Percentiles rank a stretch among this genome's conserved stretches.
Conservation (phyloP, 2,329 filamentous ascomycete genomes). For the Ascochyta viciae-villosae region DNA sequence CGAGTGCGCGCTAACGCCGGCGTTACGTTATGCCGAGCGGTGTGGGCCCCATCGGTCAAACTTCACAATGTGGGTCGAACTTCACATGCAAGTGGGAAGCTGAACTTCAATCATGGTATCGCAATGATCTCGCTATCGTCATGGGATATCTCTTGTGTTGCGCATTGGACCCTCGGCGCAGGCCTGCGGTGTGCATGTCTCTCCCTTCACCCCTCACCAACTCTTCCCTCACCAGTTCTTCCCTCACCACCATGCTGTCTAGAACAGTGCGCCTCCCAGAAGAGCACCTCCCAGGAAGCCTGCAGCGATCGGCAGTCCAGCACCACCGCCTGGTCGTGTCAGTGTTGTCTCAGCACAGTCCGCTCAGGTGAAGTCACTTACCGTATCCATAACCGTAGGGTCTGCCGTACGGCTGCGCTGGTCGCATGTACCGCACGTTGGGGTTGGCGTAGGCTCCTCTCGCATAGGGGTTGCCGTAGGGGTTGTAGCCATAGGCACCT, state of each 20-base stretch:
- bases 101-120: background rate
- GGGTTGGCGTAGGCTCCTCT: constrained; percentile 56
- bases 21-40: background rate
- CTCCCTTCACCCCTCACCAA: background rate
- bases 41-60: background rate
- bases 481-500: constrained; percentile 47
- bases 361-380: background rate
- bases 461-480: constrained; percentile 54
- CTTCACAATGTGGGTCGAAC: too few relatives aligned
- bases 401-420: constrained; percentile 55
- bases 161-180: background rate
- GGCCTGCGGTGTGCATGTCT: background rate
- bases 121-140: background rate
- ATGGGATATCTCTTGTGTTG: background rate
- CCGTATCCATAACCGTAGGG: constrained; percentile 48
- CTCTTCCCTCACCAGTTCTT: too few relatives aligned
- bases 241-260: background rate
- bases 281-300: constrained; percentile 45
- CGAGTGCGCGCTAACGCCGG: constrained; percentile 8
- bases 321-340: constrained; percentile 31
- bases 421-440: constrained; percentile 59
- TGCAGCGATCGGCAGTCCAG: constrained; percentile 45
- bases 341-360: constrained; percentile 2
- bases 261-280: constrained; percentile 42
- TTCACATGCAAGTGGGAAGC: constrained; percentile 1